Evolutionary conservation across 2,329 filamentous ascomycete genomes (phyloP), one percentile per base, ranked within the genome.

Genomic region (Clonostachys chloroleuca): DNA sequence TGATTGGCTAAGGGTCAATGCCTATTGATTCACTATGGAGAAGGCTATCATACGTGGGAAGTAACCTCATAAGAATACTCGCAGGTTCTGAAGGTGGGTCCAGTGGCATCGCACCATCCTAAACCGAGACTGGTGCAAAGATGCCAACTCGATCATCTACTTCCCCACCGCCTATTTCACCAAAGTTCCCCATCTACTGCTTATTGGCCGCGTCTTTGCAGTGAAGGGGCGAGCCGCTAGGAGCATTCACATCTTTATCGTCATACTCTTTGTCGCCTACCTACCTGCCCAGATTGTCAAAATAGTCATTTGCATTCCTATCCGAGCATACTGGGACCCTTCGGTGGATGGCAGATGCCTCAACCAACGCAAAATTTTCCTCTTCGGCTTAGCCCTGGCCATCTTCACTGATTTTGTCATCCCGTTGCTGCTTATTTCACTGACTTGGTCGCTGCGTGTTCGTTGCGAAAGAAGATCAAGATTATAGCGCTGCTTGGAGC

Each of bases 121-220:
- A n/a, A n/a, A n/a, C n/a, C n/a, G n/a, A n/a, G n/a, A n/a, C n/a
- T n/a, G n/a, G n/a, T n/a, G n/a, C n/a, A n/a, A n/a, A n/a, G n/a
- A n/a, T 36, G 59, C 56, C n/a, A 55, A 56, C 37, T 54, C 56
- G 14, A 46, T 64, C 20, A 20, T 59, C 9, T 65, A 63, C 45
- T 57, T 54, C 14, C 59, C 60, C 12, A 53, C 58, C 4, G 54
- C 61, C 3, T 64, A 54, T 44, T 55, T 56, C 43, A 60, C 56
- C n/a, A 64, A 66, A 48, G 50, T 59, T n/a, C 61, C 64, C 7
- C 54, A 62, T 14, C 51, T 62, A 35, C 51, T 66, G 9, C 50
- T 65, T 42, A 60, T 63, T 13, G 59, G 59, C 5, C 55, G 62
- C n/a, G n/a, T n/a, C n/a, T n/a, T n/a, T n/a, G n/a, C n/a, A n/a